Conservation (phyloP, 805 yeast genomes). For the Spathaspora sp. region DNA sequence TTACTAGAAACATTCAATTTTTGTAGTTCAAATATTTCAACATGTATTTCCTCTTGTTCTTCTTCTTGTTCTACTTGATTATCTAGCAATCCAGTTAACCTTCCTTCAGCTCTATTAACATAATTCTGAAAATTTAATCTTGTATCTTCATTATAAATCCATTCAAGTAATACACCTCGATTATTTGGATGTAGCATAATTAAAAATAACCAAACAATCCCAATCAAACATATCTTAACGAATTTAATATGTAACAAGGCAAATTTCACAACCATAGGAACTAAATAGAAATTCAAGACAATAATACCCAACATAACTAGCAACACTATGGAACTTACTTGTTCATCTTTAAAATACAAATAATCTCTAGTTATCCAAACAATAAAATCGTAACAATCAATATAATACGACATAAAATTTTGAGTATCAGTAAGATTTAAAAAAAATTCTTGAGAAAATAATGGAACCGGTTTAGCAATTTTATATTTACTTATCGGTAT, state of each 20-base stretch:
- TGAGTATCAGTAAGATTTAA: constrained; percentile 81
- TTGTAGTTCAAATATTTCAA: constrained; percentile 71
- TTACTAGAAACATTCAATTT: constrained; percentile 42
- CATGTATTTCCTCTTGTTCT: constrained; percentile 36
- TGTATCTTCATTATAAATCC: constrained; percentile 61
- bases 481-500: constrained; percentile 47
- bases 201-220: constrained; percentile 47
- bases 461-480: constrained; percentile 70
- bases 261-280: constrained; percentile 25
- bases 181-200: constrained; percentile 50
- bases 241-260: constrained; percentile 25
- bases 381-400: constrained; percentile 56
- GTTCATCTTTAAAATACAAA: constrained; percentile 62
- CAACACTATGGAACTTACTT: constrained; percentile 51
- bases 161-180: constrained; percentile 43
- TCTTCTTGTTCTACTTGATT: constrained; percentile 11
- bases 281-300: constrained; percentile 19
- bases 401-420: constrained; percentile 69
- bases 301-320: constrained; percentile 28
- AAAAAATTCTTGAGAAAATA: constrained; percentile 72
- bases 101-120: constrained; percentile 47
- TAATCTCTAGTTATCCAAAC: constrained; percentile 48
- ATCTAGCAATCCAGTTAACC: constrained; percentile 15
- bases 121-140: constrained; percentile 46
- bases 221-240: constrained; percentile 28